A percentile compares a stretch with the other conserved stretches of the same genome.
Conservation (phyloP, 2,329 filamentous ascomycete genomes). For the Cladophialophora chaetospira region DNA sequence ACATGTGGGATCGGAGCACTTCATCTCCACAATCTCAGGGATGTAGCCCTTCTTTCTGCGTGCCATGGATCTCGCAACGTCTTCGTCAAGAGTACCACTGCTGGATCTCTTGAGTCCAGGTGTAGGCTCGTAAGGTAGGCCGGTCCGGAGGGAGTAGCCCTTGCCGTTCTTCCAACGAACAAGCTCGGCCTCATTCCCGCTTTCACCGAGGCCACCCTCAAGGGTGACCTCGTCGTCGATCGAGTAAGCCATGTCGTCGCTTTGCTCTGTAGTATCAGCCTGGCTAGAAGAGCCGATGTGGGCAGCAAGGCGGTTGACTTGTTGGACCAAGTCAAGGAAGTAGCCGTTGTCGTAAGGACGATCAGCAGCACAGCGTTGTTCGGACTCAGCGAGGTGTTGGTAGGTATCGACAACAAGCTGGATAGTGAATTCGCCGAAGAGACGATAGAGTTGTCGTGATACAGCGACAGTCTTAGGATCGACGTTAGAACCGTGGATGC, state of each 20-base stretch:
- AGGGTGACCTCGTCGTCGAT: conserved; percentile 74
- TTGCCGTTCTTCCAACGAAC: conserved; percentile 81
- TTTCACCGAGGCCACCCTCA: conserved; percentile 77
- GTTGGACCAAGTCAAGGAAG: conserved; percentile 93
- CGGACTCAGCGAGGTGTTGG: conserved; percentile 79
- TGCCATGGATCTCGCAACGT: conserved; percentile 90
- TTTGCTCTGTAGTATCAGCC: conserved; percentile 57
- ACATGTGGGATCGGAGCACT: conserved; percentile 74
- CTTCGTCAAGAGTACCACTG: conserved; percentile 69
- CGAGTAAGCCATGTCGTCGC: conserved; percentile 54
- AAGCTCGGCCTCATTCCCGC: conserved; percentile 80
- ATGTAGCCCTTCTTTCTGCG: conserved; percentile 91
- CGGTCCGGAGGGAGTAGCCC: conserved; percentile 74
- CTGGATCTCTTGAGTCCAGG: conserved; percentile 56
- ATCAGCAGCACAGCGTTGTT: conserved; percentile 81
- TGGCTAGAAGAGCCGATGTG: conserved; percentile 74
- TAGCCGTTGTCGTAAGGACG: conserved; percentile 94
- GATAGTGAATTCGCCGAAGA: conserved; percentile 88
- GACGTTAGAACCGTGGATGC: conserved; percentile 68
- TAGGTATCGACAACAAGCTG: conserved; percentile 88
- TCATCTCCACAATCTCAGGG: conserved; percentile 79
- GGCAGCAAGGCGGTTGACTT: conserved; percentile 85
- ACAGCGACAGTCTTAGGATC: conserved; percentile 71
- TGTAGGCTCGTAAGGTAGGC: conserved; percentile 60
- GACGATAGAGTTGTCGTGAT: conserved; percentile 74